Base-by-base conservation (phyloP, 2,329 filamentous ascomycete genomes). In the Penicillium rolfsii region DNA sequence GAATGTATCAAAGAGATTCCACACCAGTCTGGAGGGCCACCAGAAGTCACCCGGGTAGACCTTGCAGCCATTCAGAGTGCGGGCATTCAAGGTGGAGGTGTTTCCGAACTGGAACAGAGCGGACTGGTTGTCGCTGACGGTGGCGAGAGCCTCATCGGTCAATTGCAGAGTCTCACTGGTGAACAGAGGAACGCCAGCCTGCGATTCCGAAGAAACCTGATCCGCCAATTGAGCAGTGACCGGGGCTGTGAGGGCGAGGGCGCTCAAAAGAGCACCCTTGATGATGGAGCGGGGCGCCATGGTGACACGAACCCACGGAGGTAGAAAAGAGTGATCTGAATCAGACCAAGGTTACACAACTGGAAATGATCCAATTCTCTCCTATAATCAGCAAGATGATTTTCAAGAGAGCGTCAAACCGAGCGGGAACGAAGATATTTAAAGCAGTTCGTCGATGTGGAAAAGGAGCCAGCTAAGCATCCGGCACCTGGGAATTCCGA, bases 141-240 rank as follows among this genome's bases (percentile, higher is more conserved):
- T 54, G 2, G 59, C 55, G 9, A 74, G 56, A 22, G 65, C 69
- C 2, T 53, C 52, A 7, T 70, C 64, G 1, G 71, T 71, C 55
- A 74, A 62, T 52, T 74, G 72, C 1, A 71, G 41, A 0, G 60
- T 67, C 58, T 74, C 72, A 36, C 63, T 68, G 2, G 62, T 52
- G 49, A 72, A 72, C 7, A 70, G 59, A 1, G 67, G 58, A 2
- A 60, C 68, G 5, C 64, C 66, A 33, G 70, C 66, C 8, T 55
- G 35, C 0, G 67, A 71, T 12, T 38, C 35, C 5, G 61, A 43
- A 2, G 61, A 49, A 26, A 67, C 60, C 14, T 60, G 59, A 30
- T 55, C 52, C 2, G 60, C 59, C 26, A 65, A 50, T 5, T 36
- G 52, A 22, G 68, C 67, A 8, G 55, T 57, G 14, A 58, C 65